Percentiles rank a stretch among this genome's conserved stretches.
Evolutionary conservation across 1,284 basidiomycete species (phyloP).

Genomic region (Golubevia pallescens): DNA sequence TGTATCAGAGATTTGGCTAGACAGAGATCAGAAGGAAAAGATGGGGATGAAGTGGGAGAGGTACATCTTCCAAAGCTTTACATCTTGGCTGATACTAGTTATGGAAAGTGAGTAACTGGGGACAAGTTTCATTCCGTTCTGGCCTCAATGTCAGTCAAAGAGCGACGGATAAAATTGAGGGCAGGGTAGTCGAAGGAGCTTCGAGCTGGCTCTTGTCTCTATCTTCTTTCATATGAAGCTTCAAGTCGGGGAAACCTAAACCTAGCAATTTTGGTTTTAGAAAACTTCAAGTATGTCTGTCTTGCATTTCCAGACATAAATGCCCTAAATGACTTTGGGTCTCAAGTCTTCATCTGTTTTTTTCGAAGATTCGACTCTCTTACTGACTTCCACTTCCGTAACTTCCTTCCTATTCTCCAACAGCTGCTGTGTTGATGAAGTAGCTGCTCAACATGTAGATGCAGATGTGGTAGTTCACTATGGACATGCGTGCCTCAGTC

Average conservation of each 20-base stretch:
- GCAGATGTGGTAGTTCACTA: constrained; percentile 93
- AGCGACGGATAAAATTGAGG: not conserved
- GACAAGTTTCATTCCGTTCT: not conserved
- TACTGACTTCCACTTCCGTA: not conserved
- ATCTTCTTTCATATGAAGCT: constrained; percentile 3
- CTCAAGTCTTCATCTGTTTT: not conserved
- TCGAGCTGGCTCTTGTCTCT: constrained; percentile 9
- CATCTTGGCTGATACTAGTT: constrained; percentile 93
- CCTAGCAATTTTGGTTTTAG: not conserved
- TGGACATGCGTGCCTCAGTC: constrained; percentile 92
- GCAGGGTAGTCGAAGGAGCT: too few relatives aligned
- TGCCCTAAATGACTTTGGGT: too few relatives aligned
- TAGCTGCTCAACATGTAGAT: constrained; percentile 90
- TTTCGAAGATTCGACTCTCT: constrained; percentile 7
- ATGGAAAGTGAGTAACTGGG: constrained; percentile 76
- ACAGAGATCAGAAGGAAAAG: constrained; percentile 63
- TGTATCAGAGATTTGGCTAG: constrained; percentile 66
- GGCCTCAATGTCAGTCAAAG: constrained; percentile 3
- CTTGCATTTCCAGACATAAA: not conserved
- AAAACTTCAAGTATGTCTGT: not conserved
- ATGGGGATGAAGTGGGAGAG: not conserved
- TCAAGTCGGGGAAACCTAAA: not conserved
- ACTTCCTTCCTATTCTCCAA: constrained; percentile 2
- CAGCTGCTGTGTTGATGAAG: constrained; percentile 96
- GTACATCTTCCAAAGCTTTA: constrained; percentile 70